Percentiles rank a stretch among this genome's conserved stretches.
These are phyloP conservation scores for Tylopilus orsonianus DNA, from an alignment of 1,284 basidiomycete species.

Conservation along the genomic window DNA sequence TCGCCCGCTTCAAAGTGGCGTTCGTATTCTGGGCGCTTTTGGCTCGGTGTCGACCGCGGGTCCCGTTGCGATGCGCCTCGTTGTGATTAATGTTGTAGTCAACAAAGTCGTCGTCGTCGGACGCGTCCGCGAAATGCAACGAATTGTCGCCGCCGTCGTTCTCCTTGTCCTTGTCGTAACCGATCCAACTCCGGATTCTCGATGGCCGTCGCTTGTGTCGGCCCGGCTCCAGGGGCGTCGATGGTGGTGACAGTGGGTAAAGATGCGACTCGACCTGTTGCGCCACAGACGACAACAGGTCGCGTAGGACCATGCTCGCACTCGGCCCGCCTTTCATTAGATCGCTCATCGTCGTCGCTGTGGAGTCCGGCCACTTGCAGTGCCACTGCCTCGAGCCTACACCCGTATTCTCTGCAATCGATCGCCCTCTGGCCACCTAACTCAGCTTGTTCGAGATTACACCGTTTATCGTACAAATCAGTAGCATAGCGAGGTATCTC, in stretches of 20 bases:
- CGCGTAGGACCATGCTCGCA: conserved; percentile 13
- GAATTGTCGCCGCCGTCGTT: conserved; percentile 15
- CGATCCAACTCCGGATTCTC: conserved; percentile 22
- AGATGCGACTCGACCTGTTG: conserved; percentile 28
- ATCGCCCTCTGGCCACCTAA: neutral
- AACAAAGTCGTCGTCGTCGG: conserved; percentile 14
- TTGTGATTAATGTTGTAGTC: neutral
- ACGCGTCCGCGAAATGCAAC: conserved; percentile 19
- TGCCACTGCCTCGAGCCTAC: conserved; percentile 9
- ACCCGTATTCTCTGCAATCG: neutral
- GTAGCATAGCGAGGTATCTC: conserved; percentile 5
- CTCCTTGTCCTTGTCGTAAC: conserved; percentile 5
- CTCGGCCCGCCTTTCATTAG: too few species aligned
- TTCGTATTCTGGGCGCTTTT: too few species aligned
- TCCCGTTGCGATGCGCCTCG: neutral
- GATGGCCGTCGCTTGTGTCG: conserved; percentile 11
- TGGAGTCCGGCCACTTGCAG: too few species aligned
- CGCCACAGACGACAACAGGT: conserved; percentile 23
- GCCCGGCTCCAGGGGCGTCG: neutral
- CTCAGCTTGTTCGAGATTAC: conserved; percentile 12
- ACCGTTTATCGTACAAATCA: conserved; percentile 13
- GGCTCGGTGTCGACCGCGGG: too few species aligned
- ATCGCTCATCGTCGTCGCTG: too few species aligned
- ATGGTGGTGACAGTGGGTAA: too few species aligned
- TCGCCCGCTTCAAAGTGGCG: too few species aligned